A percentile compares a stretch with the other conserved stretches of the same genome.
phyloP scores from a whole-genome alignment of 164 flowering plant species.

The Stephania cephalantha region DNA sequence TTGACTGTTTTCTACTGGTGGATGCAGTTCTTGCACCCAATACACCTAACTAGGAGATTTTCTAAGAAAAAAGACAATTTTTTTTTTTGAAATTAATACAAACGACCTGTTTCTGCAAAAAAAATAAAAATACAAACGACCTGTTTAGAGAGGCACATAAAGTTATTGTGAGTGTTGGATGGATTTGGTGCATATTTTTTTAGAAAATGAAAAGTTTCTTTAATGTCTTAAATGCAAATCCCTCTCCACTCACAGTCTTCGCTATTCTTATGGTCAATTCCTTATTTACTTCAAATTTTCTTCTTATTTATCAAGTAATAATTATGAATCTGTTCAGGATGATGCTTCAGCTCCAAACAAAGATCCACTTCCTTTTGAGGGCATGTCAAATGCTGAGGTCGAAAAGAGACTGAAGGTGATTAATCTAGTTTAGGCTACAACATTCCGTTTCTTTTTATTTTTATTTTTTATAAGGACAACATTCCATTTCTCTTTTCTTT shows the following conservation, averaged over 20 bases:
- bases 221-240: background rate
- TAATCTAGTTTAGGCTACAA: background rate
- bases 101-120: too few relatives aligned
- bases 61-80: background rate
- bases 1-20: background rate
- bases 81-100: too few relatives aligned
- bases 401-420: constrained; percentile 81
- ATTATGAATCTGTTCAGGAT: constrained; percentile 45
- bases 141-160: background rate
- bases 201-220: background rate
- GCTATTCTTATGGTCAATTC: background rate
- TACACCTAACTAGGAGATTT: background rate
- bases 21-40: background rate
- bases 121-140: background rate
- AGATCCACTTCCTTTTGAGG: constrained; percentile 69
- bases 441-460: background rate
- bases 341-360: constrained; percentile 55
- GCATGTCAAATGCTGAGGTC: constrained; percentile 80
- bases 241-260: background rate
- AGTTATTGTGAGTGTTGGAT: background rate
- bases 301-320: constrained; percentile 2
- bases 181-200: background rate
- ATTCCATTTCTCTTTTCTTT: background rate
- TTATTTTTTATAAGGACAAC: background rate
- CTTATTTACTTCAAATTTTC: background rate